These are phyloP conservation scores for Colletotrichum endophyticum DNA, from an alignment of 2,329 filamentous ascomycete species.

Conservation along the genomic window DNA sequence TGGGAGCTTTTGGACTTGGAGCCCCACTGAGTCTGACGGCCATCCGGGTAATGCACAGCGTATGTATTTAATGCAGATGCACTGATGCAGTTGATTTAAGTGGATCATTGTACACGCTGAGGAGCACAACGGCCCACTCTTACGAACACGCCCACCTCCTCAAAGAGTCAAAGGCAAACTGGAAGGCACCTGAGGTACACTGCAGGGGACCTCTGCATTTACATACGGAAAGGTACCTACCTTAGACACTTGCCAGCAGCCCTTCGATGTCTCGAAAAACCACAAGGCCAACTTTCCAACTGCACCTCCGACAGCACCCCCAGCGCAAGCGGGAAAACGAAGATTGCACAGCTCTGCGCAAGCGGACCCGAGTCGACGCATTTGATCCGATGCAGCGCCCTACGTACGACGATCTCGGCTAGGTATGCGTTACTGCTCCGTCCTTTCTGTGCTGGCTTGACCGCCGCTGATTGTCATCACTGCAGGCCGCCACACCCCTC, in stretches of 20 bases:
- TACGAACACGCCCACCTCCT: neutral
- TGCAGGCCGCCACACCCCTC: neutral
- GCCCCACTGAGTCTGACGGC: neutral
- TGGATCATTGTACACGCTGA: neutral
- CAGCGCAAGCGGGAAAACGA: neutral
- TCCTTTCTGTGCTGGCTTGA: neutral
- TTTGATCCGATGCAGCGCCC: neutral
- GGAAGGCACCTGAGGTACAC: neutral
- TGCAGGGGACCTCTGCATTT: neutral
- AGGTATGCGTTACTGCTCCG: neutral
- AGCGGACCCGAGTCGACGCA: neutral
- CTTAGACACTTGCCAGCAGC: neutral
- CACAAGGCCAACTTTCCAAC: neutral
- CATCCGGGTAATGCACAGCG: neutral
- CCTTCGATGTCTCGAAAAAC: neutral
- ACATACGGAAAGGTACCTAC: neutral
- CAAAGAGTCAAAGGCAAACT: neutral
- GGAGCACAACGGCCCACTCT: neutral
- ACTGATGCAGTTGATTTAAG: neutral
- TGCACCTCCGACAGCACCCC: neutral
- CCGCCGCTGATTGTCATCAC: neutral
- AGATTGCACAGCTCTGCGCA: neutral
- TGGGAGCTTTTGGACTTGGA: neutral
- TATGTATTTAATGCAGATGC: neutral
- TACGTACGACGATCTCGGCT: neutral